Conservation (phyloP, 371 early-diverging fungal genomes). For the Mucor plumbeus region DNA sequence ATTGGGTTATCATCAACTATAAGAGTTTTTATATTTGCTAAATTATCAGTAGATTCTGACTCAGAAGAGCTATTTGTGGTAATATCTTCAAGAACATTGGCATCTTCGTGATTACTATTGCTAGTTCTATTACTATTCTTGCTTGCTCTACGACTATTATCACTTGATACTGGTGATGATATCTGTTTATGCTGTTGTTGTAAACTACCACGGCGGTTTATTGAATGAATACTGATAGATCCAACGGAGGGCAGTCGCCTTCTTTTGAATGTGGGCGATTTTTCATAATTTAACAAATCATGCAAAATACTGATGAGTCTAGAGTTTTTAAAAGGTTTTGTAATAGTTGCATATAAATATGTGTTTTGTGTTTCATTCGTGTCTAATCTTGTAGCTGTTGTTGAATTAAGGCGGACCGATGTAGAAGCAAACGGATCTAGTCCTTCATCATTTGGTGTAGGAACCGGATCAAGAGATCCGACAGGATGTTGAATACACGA, state of each 20-base stretch:
- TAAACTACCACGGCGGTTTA: too few species aligned
- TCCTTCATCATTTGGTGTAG: slow-evolving; percentile 16
- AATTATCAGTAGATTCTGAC: not conserved
- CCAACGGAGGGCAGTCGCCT: not conserved
- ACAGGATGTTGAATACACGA: slow-evolving; percentile 11
- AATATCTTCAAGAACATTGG: not conserved
- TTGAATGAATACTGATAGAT: not conserved
- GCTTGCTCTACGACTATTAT: not conserved
- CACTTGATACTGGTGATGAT: not conserved
- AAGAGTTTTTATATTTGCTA: slow-evolving; percentile 33
- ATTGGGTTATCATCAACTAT: slow-evolving; percentile 63
- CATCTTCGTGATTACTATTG: too few species aligned
- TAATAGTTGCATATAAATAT: not conserved
- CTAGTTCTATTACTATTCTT: not conserved
- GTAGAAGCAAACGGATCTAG: slow-evolving; percentile 1
- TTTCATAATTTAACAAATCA: not conserved
- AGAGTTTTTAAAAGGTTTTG: slow-evolving; percentile 25
- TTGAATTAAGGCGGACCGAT: not conserved
- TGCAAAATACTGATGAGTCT: slow-evolving; percentile 14
- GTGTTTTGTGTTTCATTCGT: not conserved
- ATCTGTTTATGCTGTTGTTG: not conserved
- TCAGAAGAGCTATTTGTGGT: not conserved
- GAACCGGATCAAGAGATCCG: slow-evolving; percentile 4
- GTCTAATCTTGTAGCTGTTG: not conserved
- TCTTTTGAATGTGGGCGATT: not conserved